Evolutionary conservation across 179 eudicot species (phyloP), one percentile per base, ranked within the genome.

Genomic region (Dionaea muscipula): DNA sequence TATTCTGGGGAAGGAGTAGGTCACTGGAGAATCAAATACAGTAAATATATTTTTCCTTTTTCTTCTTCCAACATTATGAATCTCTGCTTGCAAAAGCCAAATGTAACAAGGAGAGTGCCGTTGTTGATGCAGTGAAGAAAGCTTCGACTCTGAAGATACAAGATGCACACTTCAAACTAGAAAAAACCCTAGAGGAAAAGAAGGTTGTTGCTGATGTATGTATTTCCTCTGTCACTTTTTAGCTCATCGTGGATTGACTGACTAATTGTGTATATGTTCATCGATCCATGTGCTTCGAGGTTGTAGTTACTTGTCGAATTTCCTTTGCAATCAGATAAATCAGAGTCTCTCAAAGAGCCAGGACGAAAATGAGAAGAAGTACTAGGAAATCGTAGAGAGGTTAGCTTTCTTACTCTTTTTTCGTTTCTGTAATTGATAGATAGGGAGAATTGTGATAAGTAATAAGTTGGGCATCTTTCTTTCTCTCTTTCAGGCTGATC

Each of bases 371-470:
- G 68, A 74, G 71, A 68, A 69, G 53, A 70, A 44, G 59, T 54
- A 59, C 36, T 68, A 72, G 73, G 90, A 86, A 64, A 67, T 78
- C 19, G 76, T 72, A 56, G 83, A 83, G 59, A 90, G 97, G 97
- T 90, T 65, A 45, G 54, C 2, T 38, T 20, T 17, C 36, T 59
- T 44, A 16, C 18, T 49, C 47, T 19, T 18, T 19, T 17, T 17
- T 3, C 3, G 43, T 15, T 15, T 12, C 17, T 7, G 36, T 4
- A 10, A 31, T 31, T 4, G 10, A 31, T 31, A 31, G 37, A 33
- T 6, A n/a, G 16, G 43, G 43, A 1, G 47, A 17, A 7, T 43
- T 17, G 1, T 17, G 18, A 6, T 5, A 12, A 49, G 15, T 47
- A 7, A 1, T 25, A 15, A 15, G 7, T 11, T 27, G 24, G 33